These are phyloP conservation scores for Colletotrichum trifolii DNA, from an alignment of 2,329 filamentous ascomycete genomes.

Conservation along the genomic window DNA sequence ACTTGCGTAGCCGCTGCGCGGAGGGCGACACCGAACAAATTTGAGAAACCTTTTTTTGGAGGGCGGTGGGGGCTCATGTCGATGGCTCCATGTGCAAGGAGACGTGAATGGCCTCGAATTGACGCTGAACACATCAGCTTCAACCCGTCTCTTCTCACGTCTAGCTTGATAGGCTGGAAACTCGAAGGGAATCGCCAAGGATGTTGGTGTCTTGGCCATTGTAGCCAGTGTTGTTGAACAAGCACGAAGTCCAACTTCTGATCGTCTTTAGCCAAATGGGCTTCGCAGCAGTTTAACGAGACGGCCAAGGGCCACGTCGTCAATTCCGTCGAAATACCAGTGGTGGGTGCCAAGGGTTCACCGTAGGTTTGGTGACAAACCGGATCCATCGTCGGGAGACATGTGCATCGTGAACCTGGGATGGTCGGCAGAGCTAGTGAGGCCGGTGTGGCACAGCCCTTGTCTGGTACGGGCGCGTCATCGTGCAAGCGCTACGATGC, in stretches of 20 bases:
- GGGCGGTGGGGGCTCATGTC: conserved; percentile 24
- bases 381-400: conserved; percentile 31
- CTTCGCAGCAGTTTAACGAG: neutral
- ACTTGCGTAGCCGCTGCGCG: conserved; percentile 20
- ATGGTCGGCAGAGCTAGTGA: conserved; percentile 26
- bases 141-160: conserved; percentile 4
- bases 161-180: neutral
- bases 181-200: neutral
- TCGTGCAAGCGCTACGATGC: neutral
- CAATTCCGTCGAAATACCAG: conserved; percentile 8
- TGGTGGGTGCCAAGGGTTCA: conserved; percentile 16
- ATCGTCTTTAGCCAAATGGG: no score
- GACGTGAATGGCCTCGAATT: conserved; percentile 21
- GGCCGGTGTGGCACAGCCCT: conserved; percentile 29
- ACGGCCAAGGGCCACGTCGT: neutral
- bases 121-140: conserved; percentile 8
- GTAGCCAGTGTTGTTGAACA: no score
- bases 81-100: conserved; percentile 22
- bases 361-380: conserved; percentile 25
- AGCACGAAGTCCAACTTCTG: no score
- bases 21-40: conserved; percentile 8
- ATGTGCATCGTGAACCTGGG: conserved; percentile 17
- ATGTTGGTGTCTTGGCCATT: no score
- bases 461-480: conserved; percentile 3
- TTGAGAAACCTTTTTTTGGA: conserved; percentile 15